Percentiles rank a stretch among this genome's conserved stretches.
Evolutionary conservation across 106 monocot genomes (phyloP).

Genomic region (Phalaenopsis aphrodite): DNA sequence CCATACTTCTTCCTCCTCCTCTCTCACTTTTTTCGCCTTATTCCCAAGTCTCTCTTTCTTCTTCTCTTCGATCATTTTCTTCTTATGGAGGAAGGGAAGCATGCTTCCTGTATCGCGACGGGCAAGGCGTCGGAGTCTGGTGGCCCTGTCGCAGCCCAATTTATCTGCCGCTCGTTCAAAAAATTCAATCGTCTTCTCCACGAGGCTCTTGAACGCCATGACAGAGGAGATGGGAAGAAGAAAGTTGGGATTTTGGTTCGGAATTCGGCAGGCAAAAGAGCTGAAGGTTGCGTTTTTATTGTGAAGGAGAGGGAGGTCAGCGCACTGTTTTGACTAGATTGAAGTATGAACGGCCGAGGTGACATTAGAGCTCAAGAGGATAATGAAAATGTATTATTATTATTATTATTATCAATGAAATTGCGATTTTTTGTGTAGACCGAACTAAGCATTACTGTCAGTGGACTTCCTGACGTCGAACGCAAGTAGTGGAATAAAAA

Average conservation of each 20-base stretch:
- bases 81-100: not conserved
- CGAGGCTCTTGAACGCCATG: slow-evolving; percentile 4
- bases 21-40: not conserved
- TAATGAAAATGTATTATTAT: too few relatives aligned
- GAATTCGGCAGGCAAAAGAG: not conserved
- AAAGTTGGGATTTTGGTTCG: not conserved
- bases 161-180: not conserved
- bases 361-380: too few relatives aligned
- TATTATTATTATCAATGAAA: too few relatives aligned
- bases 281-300: not conserved
- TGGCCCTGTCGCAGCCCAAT: not conserved
- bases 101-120: not conserved
- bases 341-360: not conserved
- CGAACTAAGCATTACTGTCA: too few relatives aligned
- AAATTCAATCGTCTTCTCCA: not conserved
- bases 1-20: slow-evolving; percentile 19
- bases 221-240: not conserved
- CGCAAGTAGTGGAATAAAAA: too few relatives aligned
- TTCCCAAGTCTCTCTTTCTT: not conserved
- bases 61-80: not conserved
- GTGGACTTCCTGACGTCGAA: too few relatives aligned
- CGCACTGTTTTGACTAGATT: not conserved
- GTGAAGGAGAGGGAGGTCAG: not conserved
- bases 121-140: not conserved
- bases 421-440: too few relatives aligned